A percentile compares a stretch with the other conserved stretches of the same genome.
phyloP scores from a whole-genome alignment of 805 yeast species.

The Candida loeiensis region DNA sequence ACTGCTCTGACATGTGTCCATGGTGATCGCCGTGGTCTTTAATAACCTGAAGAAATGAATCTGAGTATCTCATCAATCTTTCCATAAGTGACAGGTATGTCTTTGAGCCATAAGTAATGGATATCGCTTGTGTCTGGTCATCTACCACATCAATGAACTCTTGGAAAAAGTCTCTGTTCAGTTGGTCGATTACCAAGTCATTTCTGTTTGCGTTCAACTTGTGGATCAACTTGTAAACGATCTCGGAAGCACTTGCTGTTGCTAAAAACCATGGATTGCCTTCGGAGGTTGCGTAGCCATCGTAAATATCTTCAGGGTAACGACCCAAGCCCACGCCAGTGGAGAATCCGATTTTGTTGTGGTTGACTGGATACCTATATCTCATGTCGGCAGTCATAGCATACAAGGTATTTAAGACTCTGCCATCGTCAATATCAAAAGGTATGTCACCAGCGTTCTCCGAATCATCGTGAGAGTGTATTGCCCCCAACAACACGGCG shows the following conservation, averaged over 20 bases:
- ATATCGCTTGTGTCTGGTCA: slow-evolving; percentile 15
- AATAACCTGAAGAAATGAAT: slow-evolving; percentile 60
- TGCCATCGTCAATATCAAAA: slow-evolving; percentile 55
- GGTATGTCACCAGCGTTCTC: slow-evolving; percentile 47
- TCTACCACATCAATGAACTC: slow-evolving; percentile 27
- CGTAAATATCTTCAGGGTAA: slow-evolving; percentile 88
- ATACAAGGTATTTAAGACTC: slow-evolving; percentile 59
- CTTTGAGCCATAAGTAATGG: slow-evolving; percentile 34
- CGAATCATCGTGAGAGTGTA: slow-evolving; percentile 43
- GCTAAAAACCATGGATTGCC: slow-evolving; percentile 95
- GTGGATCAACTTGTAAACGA: slow-evolving; percentile 53
- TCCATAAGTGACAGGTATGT: slow-evolving; percentile 46
- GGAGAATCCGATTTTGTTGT: slow-evolving; percentile 35
- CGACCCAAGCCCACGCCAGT: slow-evolving; percentile 77
- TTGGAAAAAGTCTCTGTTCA: slow-evolving; percentile 27
- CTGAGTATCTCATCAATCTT: slow-evolving; percentile 54
- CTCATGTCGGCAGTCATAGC: slow-evolving; percentile 67
- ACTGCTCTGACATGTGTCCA: slow-evolving; percentile 86
- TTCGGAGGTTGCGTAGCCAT: slow-evolving; percentile 65
- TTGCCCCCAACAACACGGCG: slow-evolving; percentile 58
- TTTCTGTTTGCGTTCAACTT: slow-evolving; percentile 35
- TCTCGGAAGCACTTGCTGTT: slow-evolving; percentile 66
- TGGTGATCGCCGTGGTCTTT: slow-evolving; percentile 57
- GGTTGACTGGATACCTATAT: slow-evolving; percentile 74
- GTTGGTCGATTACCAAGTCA: slow-evolving; percentile 42